Conservation (phyloP, 2,329 filamentous ascomycete species). For the Cordyceps javanica region DNA sequence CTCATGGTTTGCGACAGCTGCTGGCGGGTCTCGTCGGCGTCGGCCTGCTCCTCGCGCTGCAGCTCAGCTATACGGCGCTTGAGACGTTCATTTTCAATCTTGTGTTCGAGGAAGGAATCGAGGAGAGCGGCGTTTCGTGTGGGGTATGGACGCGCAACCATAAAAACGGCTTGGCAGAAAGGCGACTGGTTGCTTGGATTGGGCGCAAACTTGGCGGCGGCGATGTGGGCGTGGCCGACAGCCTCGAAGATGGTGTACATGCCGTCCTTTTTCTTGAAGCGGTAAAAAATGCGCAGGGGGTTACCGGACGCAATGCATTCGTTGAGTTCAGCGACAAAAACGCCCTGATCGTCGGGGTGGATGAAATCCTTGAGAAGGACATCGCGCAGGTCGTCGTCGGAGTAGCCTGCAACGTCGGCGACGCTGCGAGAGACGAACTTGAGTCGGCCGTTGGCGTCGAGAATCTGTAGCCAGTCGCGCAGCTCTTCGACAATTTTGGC, state of each 20-base stretch:
- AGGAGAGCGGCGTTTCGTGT: constrained; percentile 79
- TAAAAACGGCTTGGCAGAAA: constrained; percentile 84
- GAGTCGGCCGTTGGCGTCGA: constrained; percentile 78
- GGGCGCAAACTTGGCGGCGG: constrained; percentile 57
- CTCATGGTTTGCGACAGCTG: constrained; percentile 48
- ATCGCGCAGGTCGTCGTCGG: constrained; percentile 62
- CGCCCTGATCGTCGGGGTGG: constrained; percentile 75
- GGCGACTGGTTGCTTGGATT: constrained; percentile 59
- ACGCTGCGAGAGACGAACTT: constrained; percentile 81
- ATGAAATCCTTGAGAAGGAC: constrained; percentile 75
- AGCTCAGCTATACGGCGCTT: constrained; percentile 79
- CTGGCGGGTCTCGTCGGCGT: constrained; percentile 59
- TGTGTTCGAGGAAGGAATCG: constrained; percentile 93
- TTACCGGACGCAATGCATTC: constrained; percentile 81
- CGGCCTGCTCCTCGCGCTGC: constrained; percentile 77
- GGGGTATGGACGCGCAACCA: constrained; percentile 86
- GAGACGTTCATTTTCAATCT: constrained; percentile 89
- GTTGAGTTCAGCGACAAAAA: constrained; percentile 83
- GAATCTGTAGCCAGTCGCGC: constrained; percentile 80
- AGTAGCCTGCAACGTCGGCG: constrained; percentile 68
- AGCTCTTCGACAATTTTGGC: constrained; percentile 85
- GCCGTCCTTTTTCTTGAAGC: constrained; percentile 69
- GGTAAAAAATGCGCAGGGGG: constrained; percentile 76
- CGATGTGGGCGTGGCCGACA: constrained; percentile 87
- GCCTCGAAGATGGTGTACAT: constrained; percentile 78